phyloP scores from a whole-genome alignment of 441 rosid species.

The Populus hybrid region DNA sequence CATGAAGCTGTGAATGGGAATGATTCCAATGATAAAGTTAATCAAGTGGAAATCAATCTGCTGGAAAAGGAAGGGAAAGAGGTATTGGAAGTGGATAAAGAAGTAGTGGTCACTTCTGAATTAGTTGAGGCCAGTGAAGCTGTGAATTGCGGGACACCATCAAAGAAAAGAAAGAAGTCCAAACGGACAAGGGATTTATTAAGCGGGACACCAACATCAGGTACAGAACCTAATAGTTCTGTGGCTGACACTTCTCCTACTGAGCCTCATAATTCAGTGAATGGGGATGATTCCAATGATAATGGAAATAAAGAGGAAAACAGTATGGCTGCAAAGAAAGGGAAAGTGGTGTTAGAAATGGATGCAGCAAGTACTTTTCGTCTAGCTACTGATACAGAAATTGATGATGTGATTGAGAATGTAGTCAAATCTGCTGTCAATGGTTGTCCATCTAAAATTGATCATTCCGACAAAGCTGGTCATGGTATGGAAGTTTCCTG shows the following conservation, averaged over 20 bases:
- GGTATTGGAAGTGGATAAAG: slow-evolving; percentile 7
- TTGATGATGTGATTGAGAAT: slow-evolving; percentile 32
- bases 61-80: slow-evolving; percentile 18
- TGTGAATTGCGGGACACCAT: slow-evolving; percentile 20
- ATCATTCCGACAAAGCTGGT: slow-evolving; percentile 11
- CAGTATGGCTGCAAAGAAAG: slow-evolving; percentile 8
- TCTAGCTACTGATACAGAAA: slow-evolving; percentile 28
- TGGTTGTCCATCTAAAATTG: slow-evolving; percentile 14
- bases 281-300: slow-evolving; percentile 15
- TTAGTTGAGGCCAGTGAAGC: slow-evolving; percentile 10
- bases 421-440: slow-evolving; percentile 28
- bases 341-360: slow-evolving; percentile 21
- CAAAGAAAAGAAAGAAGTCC: slow-evolving; percentile 43
- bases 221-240: slow-evolving; percentile 17
- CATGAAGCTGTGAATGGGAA: slow-evolving; percentile 12
- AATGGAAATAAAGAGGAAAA: slow-evolving; percentile 16
- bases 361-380: slow-evolving; percentile 13
- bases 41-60: slow-evolving; percentile 1
- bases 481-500: slow-evolving; percentile 19
- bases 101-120: neutral
- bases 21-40: slow-evolving; percentile 15
- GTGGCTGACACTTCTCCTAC: slow-evolving; percentile 19
- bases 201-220: slow-evolving; percentile 16
- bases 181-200: slow-evolving; percentile 25
- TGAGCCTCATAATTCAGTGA: slow-evolving; percentile 13